A percentile compares a stretch with the other conserved stretches of the same genome.
These are phyloP conservation scores for Barbarea vulgaris DNA, from an alignment of 345 rosid species.

Conservation along the genomic window DNA sequence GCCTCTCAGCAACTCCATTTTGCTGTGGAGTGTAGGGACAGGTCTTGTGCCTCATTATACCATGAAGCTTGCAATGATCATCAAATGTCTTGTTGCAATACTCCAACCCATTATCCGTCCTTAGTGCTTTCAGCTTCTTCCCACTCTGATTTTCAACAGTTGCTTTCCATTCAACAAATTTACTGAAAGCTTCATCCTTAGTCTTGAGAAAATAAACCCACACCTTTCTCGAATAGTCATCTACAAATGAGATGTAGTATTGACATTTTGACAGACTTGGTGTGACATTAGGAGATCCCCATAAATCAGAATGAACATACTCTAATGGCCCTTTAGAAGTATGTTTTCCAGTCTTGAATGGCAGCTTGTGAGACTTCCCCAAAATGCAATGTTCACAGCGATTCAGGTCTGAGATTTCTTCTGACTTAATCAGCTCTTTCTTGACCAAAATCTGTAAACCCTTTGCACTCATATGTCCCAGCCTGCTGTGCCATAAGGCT, in stretches of 20 bases:
- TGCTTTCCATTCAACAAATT: neutral
- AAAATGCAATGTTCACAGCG: neutral
- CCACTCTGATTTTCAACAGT: neutral
- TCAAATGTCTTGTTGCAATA: neutral
- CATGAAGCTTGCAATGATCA: neutral
- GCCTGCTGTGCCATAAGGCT: neutral
- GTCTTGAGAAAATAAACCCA: neutral
- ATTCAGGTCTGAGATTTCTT: too few species aligned
- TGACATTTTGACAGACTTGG: neutral
- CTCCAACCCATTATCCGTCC: neutral
- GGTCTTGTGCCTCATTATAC: neutral
- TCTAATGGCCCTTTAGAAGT: neutral
- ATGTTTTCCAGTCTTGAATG: neutral
- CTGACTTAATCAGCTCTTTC: neutral
- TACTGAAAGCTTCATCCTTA: neutral
- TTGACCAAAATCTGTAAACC: neutral
- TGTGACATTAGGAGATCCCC: neutral
- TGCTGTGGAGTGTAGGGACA: conserved; percentile 2
- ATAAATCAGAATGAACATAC: neutral
- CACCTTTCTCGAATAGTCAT: neutral
- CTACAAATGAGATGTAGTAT: neutral
- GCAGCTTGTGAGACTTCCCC: neutral
- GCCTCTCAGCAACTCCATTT: neutral
- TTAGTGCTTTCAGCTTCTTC: neutral
- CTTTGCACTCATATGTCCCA: neutral